These are phyloP conservation scores for Colletotrichum sp. DNA, from an alignment of 2,329 filamentous ascomycete genomes.

Conservation along the genomic window DNA sequence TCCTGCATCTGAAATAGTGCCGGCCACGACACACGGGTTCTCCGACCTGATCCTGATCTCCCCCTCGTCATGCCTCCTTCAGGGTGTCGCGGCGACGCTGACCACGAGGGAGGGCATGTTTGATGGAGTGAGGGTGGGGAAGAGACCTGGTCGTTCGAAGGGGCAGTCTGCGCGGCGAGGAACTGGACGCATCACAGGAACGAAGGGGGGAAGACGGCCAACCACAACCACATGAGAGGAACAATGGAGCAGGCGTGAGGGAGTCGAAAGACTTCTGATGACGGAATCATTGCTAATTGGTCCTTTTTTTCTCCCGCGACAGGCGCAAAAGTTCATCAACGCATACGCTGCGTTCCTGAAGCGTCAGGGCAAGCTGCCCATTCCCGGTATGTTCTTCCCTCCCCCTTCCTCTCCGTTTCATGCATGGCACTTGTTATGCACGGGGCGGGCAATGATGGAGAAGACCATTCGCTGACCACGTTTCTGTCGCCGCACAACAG, in stretches of 20 bases:
- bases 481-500: constrained; percentile 46
- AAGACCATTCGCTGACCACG: neutral
- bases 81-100: neutral
- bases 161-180: neutral
- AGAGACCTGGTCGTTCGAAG: neutral
- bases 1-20: neutral
- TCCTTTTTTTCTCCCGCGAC: constrained; percentile 44
- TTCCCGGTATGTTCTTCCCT: constrained; percentile 71
- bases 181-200: neutral
- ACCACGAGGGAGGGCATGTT: neutral
- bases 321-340: constrained; percentile 89
- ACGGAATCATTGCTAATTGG: constrained; percentile 74
- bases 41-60: neutral
- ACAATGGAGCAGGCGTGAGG: constrained; percentile 69
- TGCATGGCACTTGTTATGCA: too few relatives aligned
- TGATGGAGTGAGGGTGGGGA: neutral
- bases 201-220: neutral
- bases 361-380: constrained; percentile 91
- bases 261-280: constrained; percentile 74
- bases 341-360: constrained; percentile 90
- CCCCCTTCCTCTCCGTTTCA: neutral
- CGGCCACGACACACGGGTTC: rapidly evolving
- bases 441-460: too few relatives aligned
- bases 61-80: neutral
- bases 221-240: constrained; percentile 24